These are phyloP conservation scores for Rhizoclosmatium globosum DNA, from an alignment of 192 early-diverging fungal genomes.

Conservation along the genomic window DNA sequence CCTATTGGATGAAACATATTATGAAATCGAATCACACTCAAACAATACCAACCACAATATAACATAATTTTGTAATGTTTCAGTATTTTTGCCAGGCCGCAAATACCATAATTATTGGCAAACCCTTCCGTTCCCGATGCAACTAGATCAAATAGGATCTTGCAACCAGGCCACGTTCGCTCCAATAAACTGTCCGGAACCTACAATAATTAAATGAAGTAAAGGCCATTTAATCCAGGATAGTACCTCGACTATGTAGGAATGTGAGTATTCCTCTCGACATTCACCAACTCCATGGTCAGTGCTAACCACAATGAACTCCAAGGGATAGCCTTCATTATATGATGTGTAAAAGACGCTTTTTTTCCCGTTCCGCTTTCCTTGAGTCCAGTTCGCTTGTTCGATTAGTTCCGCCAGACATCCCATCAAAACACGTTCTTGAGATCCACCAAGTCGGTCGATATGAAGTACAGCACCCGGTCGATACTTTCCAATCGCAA, in stretches of 20 bases:
- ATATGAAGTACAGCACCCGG: background rate
- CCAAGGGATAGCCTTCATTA: background rate
- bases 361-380: background rate
- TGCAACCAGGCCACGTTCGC: background rate
- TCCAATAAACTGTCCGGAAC: background rate
- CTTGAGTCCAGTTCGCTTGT: background rate
- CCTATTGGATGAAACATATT: background rate
- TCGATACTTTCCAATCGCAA: background rate
- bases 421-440: background rate
- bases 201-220: background rate
- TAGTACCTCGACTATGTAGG: background rate
- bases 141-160: background rate
- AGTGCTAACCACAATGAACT: background rate
- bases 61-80: background rate
- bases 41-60: background rate
- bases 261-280: background rate
- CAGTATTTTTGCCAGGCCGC: background rate
- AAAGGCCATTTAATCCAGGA: background rate
- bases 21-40: background rate
- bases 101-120: background rate
- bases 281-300: background rate
- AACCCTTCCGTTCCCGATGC: background rate
- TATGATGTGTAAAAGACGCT: background rate
- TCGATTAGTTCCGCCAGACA: background rate
- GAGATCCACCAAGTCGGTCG: background rate